These are phyloP conservation scores for Citrus maxima DNA, from an alignment of 345 rosid genomes.

Conservation along the genomic window DNA sequence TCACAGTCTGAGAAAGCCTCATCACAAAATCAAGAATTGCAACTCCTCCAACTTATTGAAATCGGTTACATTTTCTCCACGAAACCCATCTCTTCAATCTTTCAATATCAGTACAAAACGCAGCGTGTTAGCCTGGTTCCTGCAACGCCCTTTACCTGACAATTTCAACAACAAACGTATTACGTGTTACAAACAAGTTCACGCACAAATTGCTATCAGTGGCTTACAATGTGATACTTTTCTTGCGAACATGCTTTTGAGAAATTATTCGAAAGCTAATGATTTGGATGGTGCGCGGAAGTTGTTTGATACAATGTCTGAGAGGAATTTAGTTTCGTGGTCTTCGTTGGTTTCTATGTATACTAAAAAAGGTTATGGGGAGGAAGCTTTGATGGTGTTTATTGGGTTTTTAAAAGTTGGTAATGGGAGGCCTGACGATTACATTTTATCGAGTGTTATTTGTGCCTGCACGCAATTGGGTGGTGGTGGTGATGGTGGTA, in stretches of 20 bases:
- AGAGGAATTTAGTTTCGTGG: slow-evolving; percentile 67
- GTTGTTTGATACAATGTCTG: slow-evolving; percentile 56
- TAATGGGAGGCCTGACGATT: slow-evolving; percentile 43
- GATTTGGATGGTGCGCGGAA: slow-evolving; percentile 30
- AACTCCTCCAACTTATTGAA: slow-evolving; percentile 13
- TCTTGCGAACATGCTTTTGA: slow-evolving; percentile 45
- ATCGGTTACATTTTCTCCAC: slow-evolving; percentile 10
- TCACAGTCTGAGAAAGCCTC: neutral
- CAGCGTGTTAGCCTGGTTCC: slow-evolving; percentile 41
- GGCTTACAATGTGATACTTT: slow-evolving; percentile 42
- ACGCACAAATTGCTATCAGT: slow-evolving; percentile 40
- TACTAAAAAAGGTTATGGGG: slow-evolving; percentile 34
- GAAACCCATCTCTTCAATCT: slow-evolving; percentile 17
- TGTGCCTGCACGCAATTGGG: slow-evolving; percentile 46
- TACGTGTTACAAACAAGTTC: slow-evolving; percentile 32
- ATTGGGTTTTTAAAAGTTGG: slow-evolving; percentile 40
- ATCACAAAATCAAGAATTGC: neutral
- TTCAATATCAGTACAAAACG: slow-evolving; percentile 14
- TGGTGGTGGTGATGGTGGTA: slow-evolving; percentile 13
- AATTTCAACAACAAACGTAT: neutral
- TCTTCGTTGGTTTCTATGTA: slow-evolving; percentile 72
- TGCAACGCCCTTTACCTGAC: slow-evolving; percentile 29
- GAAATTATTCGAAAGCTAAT: slow-evolving; percentile 21
- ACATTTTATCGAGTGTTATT: slow-evolving; percentile 63
- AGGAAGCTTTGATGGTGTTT: slow-evolving; percentile 45